phyloP scores from a whole-genome alignment of 2,329 filamentous ascomycete species.

The Bretziella fagacearum region DNA sequence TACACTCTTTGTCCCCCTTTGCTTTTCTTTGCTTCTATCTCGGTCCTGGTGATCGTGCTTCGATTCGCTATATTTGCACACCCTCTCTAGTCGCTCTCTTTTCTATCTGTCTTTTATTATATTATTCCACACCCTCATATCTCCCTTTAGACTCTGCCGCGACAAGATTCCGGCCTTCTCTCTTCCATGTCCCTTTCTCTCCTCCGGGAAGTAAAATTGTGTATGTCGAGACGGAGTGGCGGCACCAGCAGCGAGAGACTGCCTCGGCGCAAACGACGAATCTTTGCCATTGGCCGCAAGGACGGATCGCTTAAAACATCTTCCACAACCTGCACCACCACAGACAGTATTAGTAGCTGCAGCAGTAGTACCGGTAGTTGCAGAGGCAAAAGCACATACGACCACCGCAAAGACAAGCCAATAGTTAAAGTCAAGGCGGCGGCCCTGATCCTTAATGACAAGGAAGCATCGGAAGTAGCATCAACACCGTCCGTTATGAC shows the following conservation, averaged over 20 bases:
- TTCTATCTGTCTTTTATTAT: no score
- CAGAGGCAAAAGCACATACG: conserved; percentile 1
- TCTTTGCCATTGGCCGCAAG: not conserved
- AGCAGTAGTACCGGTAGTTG: conserved; percentile 1
- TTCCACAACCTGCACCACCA: not conserved
- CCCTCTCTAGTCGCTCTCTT: not conserved
- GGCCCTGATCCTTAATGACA: conserved; percentile 2
- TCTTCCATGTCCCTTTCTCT: conserved; percentile 9
- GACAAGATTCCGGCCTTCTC: not conserved
- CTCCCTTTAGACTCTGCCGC: not conserved
- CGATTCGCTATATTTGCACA: not conserved
- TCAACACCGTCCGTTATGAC: not conserved
- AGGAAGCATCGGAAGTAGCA: conserved; percentile 2
- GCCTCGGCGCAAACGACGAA: not conserved
- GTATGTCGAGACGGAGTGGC: conserved; percentile 6
- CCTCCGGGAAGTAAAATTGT: conserved; percentile 8
- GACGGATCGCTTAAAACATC: not conserved
- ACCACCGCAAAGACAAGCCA: conserved; percentile 2
- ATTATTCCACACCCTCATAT: not conserved
- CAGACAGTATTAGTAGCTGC: conserved; percentile 2
- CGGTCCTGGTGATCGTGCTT: conserved; percentile 1
- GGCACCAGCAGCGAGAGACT: not conserved
- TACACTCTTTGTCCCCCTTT: not conserved
- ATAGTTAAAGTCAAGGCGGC: conserved; percentile 5
- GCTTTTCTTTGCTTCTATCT: not conserved